A percentile compares a stretch with the other conserved stretches of the same genome.
Evolutionary conservation across 192 early-diverging fungal species (phyloP).

Genomic region (Entomortierella lignicola): DNA sequence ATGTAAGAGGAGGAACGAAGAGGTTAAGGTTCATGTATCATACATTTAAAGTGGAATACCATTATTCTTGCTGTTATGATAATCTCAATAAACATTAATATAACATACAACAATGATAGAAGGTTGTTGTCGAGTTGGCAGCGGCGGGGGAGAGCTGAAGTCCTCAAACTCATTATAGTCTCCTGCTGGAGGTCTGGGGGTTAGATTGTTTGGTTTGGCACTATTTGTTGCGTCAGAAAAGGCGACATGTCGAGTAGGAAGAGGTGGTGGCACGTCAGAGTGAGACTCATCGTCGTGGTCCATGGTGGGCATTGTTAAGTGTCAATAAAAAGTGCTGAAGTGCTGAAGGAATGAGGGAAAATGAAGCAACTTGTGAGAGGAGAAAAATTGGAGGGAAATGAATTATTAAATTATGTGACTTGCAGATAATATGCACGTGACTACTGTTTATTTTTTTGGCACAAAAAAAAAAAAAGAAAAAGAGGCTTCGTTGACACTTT

Average conservation of each 20-base stretch:
- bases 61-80: too few species aligned
- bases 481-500: not conserved
- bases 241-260: conserved; percentile 7
- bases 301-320: not conserved
- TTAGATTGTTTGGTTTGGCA: conserved; percentile 2
- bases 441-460: conserved; percentile 14
- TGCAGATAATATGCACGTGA: conserved; percentile 15
- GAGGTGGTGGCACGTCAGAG: not conserved
- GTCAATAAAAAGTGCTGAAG: too few species aligned
- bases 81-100: too few species aligned
- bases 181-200: not conserved
- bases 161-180: not conserved
- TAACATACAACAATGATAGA: conserved; percentile 25
- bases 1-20: not conserved
- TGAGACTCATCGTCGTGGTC: not conserved
- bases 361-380: too few species aligned
- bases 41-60: too few species aligned
- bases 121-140: conserved; percentile 17
- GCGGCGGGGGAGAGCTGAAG: conserved; percentile 7
- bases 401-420: too few species aligned
- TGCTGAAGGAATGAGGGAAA: too few species aligned
- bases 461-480: conserved; percentile 2
- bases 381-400: too few species aligned
- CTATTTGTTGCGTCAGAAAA: not conserved
- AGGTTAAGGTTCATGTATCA: too few species aligned